These are phyloP conservation scores for Ascocoryne sarcoides DNA, from an alignment of 2,329 filamentous ascomycete species.

Conservation along the genomic window DNA sequence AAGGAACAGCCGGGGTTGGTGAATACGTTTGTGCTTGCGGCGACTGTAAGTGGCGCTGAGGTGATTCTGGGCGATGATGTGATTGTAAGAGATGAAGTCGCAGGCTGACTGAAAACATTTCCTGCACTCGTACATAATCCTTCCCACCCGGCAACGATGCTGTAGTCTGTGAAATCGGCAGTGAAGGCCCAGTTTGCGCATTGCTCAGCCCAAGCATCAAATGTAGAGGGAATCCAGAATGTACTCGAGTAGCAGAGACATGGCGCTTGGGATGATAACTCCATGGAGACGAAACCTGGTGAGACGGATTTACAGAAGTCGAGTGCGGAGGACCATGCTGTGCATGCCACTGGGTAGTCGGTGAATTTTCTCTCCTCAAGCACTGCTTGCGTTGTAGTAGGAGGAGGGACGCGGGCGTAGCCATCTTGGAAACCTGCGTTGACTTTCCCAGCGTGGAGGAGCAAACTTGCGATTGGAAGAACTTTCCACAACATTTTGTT, in stretches of 20 bases:
- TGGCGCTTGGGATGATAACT: constrained; percentile 2
- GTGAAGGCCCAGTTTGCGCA: constrained; percentile 9
- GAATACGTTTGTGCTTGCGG: not conserved
- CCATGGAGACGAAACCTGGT: not conserved
- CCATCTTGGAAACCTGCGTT: not conserved
- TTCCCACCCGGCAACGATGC: constrained; percentile 1
- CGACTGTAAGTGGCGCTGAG: not conserved
- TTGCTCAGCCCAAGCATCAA: constrained; percentile 6
- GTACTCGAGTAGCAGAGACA: constrained; percentile 8
- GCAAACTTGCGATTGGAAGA: not conserved
- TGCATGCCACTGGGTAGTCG: not conserved
- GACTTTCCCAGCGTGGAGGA: not conserved
- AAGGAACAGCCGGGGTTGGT: constrained; percentile 1
- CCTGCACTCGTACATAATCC: constrained; percentile 12
- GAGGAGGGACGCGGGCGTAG: too few relatives aligned
- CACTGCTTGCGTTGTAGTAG: too few relatives aligned
- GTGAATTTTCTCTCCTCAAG: too few relatives aligned
- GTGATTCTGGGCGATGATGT: not conserved
- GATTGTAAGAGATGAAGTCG: not conserved
- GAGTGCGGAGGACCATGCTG: not conserved
- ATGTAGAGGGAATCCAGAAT: constrained; percentile 4
- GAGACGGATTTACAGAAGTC: not conserved
- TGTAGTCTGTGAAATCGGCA: constrained; percentile 5
- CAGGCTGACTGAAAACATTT: constrained; percentile 25
- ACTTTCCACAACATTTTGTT: not conserved